A percentile compares a stretch with the other conserved stretches of the same genome.
phyloP scores from a whole-genome alignment of 306 rosid species.

The Vigna angularis region DNA sequence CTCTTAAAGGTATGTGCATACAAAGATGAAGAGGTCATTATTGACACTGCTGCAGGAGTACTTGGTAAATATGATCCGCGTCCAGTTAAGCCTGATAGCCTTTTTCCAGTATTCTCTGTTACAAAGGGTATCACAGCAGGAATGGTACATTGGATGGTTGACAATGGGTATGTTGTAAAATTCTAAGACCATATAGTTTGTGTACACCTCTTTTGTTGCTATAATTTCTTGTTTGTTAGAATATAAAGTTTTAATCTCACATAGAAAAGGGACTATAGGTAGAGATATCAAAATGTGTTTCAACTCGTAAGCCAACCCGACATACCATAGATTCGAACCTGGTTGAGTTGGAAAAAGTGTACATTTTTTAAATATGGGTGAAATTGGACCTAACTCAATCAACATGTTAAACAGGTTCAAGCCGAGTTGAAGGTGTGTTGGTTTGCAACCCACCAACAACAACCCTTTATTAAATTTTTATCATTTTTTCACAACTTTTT shows the following conservation, averaged over 20 bases:
- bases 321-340: no score
- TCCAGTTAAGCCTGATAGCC: conserved; percentile 95
- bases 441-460: no score
- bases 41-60: conserved; percentile 98
- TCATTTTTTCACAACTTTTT: no score
- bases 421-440: no score
- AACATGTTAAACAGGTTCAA: no score
- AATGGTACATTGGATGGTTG: conserved; percentile 97
- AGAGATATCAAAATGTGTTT: no score
- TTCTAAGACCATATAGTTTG: conserved; percentile 30
- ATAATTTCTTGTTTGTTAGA: conserved; percentile 20
- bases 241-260: conserved; percentile 26
- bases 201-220: conserved; percentile 18
- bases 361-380: no score
- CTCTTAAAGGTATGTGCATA: conserved; percentile 90
- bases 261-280: conserved; percentile 3
- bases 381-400: no score
- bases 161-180: conserved; percentile 69
- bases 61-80: conserved; percentile 99
- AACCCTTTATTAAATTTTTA: no score
- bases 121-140: conserved; percentile 97
- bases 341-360: no score
- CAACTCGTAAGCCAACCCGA: no score
- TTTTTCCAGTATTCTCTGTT: conserved; percentile 90
- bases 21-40: conserved; percentile 94